Conservation (phyloP, 2,329 filamentous ascomycete genomes). For the Neofusicoccum umdonicola region DNA sequence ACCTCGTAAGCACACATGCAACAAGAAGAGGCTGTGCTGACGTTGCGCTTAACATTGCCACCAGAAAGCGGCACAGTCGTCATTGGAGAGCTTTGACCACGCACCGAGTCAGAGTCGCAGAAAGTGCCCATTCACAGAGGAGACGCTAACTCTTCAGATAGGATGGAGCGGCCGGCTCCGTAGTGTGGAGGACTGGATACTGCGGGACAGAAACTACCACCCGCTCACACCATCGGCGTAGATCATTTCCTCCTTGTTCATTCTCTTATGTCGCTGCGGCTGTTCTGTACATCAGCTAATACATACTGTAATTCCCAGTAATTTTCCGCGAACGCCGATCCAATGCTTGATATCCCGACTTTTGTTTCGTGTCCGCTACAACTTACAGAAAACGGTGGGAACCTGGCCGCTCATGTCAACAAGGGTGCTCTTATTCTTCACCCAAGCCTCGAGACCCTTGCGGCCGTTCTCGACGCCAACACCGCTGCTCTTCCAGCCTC, state of each 20-base stretch:
- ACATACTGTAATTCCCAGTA: neutral
- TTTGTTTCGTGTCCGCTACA: slow-evolving; percentile 38
- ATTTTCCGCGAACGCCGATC: neutral
- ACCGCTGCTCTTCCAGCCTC: slow-evolving; percentile 89
- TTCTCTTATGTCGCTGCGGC: neutral
- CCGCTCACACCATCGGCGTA: neutral
- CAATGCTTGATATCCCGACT: slow-evolving; percentile 3
- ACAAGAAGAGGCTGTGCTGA: too few relatives aligned
- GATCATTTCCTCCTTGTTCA: neutral
- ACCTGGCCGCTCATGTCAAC: slow-evolving; percentile 75
- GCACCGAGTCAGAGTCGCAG: neutral
- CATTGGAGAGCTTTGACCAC: neutral
- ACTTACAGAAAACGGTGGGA: slow-evolving; percentile 70
- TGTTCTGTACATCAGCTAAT: neutral
- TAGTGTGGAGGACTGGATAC: neutral
- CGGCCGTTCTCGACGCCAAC: slow-evolving; percentile 84
- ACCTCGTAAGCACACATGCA: too few relatives aligned
- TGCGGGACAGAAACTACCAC: neutral
- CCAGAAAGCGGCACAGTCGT: neutral
- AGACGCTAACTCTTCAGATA: neutral
- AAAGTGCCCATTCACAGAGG: neutral
- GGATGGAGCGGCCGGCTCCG: neutral
- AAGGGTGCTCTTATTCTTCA: slow-evolving; percentile 82
- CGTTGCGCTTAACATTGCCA: neutral
- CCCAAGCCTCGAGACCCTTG: slow-evolving; percentile 76